Evolutionary conservation across 2,329 filamentous ascomycete genomes (phyloP).

Genomic region (Stenocarpella maydis): DNA sequence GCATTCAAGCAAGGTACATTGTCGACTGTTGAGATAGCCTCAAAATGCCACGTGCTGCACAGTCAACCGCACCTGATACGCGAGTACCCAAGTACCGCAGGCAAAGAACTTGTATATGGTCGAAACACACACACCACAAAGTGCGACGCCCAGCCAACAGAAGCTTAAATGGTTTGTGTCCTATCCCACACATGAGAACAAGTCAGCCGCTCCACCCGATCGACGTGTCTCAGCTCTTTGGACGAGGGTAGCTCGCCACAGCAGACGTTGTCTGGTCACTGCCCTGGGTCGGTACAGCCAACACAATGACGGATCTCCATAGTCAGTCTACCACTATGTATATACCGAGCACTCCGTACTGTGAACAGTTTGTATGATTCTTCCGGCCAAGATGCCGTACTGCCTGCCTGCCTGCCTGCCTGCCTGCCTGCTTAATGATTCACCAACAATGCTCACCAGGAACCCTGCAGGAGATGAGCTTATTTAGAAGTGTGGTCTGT

Average conservation of each 20-base stretch:
- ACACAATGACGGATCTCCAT: too few species aligned
- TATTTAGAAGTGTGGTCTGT: not conserved
- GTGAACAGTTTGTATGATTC: not conserved
- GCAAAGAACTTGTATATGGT: not conserved
- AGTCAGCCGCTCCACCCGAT: conserved; percentile 26
- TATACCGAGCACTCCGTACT: too few species aligned
- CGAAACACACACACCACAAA: not conserved
- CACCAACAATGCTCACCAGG: not conserved
- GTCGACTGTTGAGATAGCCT: not conserved
- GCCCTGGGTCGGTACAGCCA: too few species aligned
- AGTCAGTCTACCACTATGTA: too few species aligned
- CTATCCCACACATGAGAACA: conserved; percentile 24
- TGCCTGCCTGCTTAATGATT: not conserved
- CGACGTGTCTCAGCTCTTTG: conserved; percentile 23
- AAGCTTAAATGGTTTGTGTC: conserved; percentile 24
- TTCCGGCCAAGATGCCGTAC: not conserved
- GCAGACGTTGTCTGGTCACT: not conserved
- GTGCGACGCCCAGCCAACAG: conserved; percentile 15
- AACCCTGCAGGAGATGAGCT: not conserved
- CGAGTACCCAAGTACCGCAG: not conserved
- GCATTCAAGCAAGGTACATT: not conserved
- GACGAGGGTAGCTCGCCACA: conserved; percentile 14
- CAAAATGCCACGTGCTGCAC: not conserved
- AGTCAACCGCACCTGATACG: not conserved
- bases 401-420: too few species aligned